phyloP scores from a whole-genome alignment of 2,329 filamentous ascomycete species.

The Clonostachys solani region DNA sequence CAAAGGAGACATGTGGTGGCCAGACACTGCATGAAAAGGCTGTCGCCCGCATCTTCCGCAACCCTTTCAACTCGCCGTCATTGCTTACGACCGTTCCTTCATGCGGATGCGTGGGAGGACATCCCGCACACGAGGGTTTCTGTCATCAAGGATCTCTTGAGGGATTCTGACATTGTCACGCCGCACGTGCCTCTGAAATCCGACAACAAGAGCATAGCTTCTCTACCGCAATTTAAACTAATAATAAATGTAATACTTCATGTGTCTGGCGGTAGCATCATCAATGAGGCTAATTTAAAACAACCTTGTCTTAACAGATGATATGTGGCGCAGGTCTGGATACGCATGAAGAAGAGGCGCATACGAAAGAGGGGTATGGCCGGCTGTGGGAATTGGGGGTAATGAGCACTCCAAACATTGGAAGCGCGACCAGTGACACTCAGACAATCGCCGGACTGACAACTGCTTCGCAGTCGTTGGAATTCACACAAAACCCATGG shows the following conservation, averaged over 20 bases:
- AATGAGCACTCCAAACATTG: slow-evolving; percentile 38
- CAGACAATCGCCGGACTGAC: slow-evolving; percentile 19
- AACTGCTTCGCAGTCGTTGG: slow-evolving; percentile 12
- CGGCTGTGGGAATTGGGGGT: slow-evolving; percentile 25
- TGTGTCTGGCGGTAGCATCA: slow-evolving; percentile 29
- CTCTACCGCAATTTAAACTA: slow-evolving; percentile 15
- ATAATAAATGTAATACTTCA: slow-evolving; percentile 37
- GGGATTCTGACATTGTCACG: slow-evolving; percentile 23
- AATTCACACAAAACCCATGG: slow-evolving; percentile 3
- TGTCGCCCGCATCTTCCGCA: slow-evolving; percentile 26
- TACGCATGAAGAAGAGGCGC: slow-evolving; percentile 30
- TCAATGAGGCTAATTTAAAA: slow-evolving; percentile 26
- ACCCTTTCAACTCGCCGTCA: slow-evolving; percentile 23
- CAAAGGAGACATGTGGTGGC: slow-evolving; percentile 34
- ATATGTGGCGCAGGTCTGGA: slow-evolving; percentile 32
- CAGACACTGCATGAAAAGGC: slow-evolving; percentile 24
- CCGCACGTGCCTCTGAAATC: slow-evolving; percentile 29
- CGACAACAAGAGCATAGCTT: slow-evolving; percentile 22
- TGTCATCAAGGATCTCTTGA: slow-evolving; percentile 22
- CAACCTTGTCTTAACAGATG: slow-evolving; percentile 20
- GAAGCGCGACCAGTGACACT: slow-evolving; percentile 32
- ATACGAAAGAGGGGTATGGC: slow-evolving; percentile 23
- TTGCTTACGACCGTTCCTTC: slow-evolving; percentile 28
- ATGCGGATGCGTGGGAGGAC: slow-evolving; percentile 21
- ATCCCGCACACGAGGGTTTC: slow-evolving; percentile 20